Base-by-base conservation (phyloP, 1,284 basidiomycete species). In the Bjerkandera adusta region DNA sequence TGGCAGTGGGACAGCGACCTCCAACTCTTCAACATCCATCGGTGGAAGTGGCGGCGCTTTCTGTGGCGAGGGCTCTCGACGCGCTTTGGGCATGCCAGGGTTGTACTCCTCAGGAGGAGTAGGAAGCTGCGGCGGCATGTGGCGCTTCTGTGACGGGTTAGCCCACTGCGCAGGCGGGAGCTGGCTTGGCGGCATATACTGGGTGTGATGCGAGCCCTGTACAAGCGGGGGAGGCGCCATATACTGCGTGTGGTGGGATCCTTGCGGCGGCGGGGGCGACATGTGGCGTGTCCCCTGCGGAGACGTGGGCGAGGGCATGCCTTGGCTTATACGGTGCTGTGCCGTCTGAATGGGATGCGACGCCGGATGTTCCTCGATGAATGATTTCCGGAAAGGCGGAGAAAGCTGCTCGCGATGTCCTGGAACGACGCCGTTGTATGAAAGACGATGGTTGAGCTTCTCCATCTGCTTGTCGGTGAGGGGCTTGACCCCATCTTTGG, bases 61-160 rank as follows among this genome's bases (percentile, higher is more conserved):
- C 12, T 15, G 10, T 78, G 56, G 33, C 61, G 63, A 30, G 67
- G 15, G 70, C 73, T 1, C 74, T 64, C 35, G 72, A 62, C 41
- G 61, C 63, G 20, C 67, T 53, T 10, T 73, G 10, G 44, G 44
- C n/a, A 37, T 6, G 11, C 73, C 68, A 1, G 48, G 49, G 15
- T 63, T 60, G 45, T 73, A 71, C 27, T 69, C 66, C 20, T 70
- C 70, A 0, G 69, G 64, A n/a, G 63, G 66, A 12, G 58, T 59
- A 6, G 57, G 63, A 8, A 57, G 55, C 34, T 48, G 45, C 29
- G 42, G 44, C 3, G 51, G 42, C 21, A 39, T 20, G 11, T 26
- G 36, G 10, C 35, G 44, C 13, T 30, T 30, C 27, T 30, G 27
- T 8, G 27, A 8, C 4, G 20, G 41, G 25, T 26, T 33, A 7